Evolutionary conservation across 208 protist genomes (phyloP).

Genomic region (Acanthamoeba royreba): DNA sequence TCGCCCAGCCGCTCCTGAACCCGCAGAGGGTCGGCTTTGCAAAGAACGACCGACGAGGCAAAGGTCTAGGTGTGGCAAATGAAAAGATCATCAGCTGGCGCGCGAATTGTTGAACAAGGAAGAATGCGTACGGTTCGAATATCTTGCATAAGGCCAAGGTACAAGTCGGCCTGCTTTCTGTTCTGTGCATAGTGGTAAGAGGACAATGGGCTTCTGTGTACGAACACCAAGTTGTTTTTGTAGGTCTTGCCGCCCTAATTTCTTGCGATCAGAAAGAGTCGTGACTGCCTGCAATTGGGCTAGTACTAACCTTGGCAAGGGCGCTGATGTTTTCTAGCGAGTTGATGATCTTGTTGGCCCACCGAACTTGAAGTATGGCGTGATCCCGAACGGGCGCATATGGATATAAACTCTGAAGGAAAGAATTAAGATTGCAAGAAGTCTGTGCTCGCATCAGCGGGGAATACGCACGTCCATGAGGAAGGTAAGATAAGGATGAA

Average conservation of each 20-base stretch:
- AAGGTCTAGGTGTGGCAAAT: not conserved
- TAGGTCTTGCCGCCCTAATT: not conserved
- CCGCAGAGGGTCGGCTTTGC: constrained; percentile 3
- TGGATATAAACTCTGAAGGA: not conserved
- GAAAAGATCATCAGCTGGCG: not conserved
- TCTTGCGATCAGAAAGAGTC: not conserved
- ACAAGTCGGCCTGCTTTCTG: not conserved
- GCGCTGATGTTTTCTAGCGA: not conserved
- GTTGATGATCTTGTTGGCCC: constrained; percentile 3
- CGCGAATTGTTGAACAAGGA: not conserved
- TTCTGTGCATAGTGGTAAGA: not conserved
- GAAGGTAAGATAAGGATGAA: not conserved
- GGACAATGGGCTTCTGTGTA: not conserved
- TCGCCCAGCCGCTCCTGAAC: not conserved
- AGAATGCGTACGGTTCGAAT: not conserved
- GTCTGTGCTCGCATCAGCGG: not conserved
- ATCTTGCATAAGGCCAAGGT: not conserved
- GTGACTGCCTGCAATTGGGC: not conserved
- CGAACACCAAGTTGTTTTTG: constrained; percentile 31
- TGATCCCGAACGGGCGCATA: not conserved
- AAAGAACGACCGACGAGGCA: not conserved
- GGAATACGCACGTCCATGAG: not conserved
- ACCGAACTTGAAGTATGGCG: not conserved
- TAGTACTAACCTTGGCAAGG: not conserved
- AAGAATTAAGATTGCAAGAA: not conserved